These are phyloP conservation scores for Candida freyschussii DNA, from an alignment of 1,139 yeast genomes.

Conservation along the genomic window DNA sequence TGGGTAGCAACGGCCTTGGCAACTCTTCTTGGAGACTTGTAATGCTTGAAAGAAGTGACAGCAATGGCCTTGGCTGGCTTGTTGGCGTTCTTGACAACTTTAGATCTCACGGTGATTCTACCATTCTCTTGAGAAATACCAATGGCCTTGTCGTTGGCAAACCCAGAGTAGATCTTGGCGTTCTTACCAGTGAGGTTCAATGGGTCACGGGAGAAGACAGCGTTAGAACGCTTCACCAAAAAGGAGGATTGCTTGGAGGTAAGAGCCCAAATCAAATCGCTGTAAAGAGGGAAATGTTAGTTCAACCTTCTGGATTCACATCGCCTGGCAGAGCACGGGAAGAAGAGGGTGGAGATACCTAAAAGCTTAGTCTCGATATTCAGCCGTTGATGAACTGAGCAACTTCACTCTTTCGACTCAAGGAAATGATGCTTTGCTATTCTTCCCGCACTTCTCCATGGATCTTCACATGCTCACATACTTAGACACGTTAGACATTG, in stretches of 20 bases:
- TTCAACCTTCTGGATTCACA: too few relatives aligned
- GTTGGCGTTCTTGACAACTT: constrained; percentile 37
- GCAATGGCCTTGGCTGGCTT: constrained; percentile 38
- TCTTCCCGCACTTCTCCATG: background rate
- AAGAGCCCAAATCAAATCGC: constrained; percentile 47
- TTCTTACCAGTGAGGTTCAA: constrained; percentile 42
- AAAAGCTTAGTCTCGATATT: too few relatives aligned
- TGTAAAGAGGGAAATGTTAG: constrained; percentile 20
- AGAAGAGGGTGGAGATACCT: too few relatives aligned
- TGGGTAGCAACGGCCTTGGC: constrained; percentile 42
- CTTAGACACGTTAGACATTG: constrained; percentile 26
- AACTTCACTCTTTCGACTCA: background rate
- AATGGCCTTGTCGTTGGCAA: constrained; percentile 43
- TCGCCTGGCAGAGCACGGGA: too few relatives aligned
- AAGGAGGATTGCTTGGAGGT: constrained; percentile 41
- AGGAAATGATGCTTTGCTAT: background rate
- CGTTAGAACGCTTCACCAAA: constrained; percentile 44
- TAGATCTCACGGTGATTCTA: constrained; percentile 37
- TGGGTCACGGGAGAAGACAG: constrained; percentile 43
- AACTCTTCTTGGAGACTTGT: constrained; percentile 38
- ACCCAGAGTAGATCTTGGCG: constrained; percentile 42
- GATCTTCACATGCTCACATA: constrained; percentile 13
- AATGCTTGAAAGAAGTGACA: constrained; percentile 35
- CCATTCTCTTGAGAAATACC: constrained; percentile 38
- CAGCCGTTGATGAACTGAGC: too few relatives aligned